phyloP scores from a whole-genome alignment of 208 protist species.

The Trypanosoma congolense region DNA sequence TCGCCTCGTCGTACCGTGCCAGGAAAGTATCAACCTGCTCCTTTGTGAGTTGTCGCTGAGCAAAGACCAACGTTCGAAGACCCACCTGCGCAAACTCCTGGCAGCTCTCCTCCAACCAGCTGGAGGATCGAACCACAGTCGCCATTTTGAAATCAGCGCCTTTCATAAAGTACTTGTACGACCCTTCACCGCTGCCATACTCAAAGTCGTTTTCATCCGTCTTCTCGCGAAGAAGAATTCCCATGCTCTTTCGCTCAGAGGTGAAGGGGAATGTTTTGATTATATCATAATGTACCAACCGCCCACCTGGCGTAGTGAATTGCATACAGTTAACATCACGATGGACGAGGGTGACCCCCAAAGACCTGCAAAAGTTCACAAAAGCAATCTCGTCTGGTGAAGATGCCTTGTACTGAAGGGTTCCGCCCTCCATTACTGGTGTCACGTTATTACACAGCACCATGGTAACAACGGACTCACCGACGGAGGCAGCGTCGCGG shows the following conservation, averaged over 20 bases:
- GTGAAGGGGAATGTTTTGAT: conserved; percentile 97
- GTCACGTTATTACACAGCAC: conserved; percentile 97
- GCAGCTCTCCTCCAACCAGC: conserved; percentile 96
- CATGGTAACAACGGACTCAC: conserved; percentile 75
- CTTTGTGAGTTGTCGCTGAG: conserved; percentile 65
- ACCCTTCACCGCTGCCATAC: background rate
- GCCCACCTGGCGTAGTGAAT: conserved; percentile 36
- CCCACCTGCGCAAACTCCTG: conserved; percentile 96
- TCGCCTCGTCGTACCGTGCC: conserved; percentile 46
- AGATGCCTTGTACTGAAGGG: conserved; percentile 83
- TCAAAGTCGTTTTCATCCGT: background rate
- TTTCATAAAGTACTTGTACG: conserved; percentile 95
- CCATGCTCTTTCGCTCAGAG: conserved; percentile 97
- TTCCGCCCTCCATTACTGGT: conserved; percentile 72
- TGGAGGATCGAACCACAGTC: conserved; percentile 74
- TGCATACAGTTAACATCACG: conserved; percentile 45
- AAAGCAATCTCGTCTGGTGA: conserved; percentile 95
- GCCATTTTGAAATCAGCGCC: conserved; percentile 94
- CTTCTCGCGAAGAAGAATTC: conserved; percentile 92
- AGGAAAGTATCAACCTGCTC: conserved; percentile 86
- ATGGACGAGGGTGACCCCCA: conserved; percentile 61
- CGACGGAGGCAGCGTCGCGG: conserved; percentile 54
- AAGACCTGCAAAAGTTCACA: conserved; percentile 91
- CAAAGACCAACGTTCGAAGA: conserved; percentile 93
- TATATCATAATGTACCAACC: conserved; percentile 82